A percentile compares a stretch with the other conserved stretches of the same genome.
Conservation (phyloP, 768 basidiomycete genomes). For the Hemileccinum impolitum region DNA sequence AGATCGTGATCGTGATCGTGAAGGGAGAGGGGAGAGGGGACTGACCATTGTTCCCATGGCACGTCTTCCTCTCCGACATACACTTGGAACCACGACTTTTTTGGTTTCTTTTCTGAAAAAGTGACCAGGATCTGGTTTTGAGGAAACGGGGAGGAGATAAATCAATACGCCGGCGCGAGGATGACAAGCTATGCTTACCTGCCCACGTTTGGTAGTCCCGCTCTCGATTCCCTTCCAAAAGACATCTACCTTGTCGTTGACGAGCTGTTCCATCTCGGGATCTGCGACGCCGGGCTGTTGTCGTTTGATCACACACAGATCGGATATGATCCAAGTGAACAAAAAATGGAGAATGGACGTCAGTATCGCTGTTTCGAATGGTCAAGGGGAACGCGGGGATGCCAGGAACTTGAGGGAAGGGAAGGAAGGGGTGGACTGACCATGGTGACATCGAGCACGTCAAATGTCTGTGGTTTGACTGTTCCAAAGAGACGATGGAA, state of each 20-base stretch:
- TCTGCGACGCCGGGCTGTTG: slow-evolving; percentile 75
- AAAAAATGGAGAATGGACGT: too few relatives aligned
- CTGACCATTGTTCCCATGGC: slow-evolving; percentile 84
- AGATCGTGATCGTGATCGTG: neutral
- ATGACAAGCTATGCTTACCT: slow-evolving; percentile 38
- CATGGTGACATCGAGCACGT: slow-evolving; percentile 83
- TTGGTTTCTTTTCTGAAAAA: slow-evolving; percentile 72
- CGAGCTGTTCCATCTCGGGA: slow-evolving; percentile 62
- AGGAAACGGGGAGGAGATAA: too few relatives aligned
- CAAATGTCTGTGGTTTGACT: slow-evolving; percentile 71
- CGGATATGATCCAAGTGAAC: too few relatives aligned
- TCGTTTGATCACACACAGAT: neutral
- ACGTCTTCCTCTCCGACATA: slow-evolving; percentile 77
- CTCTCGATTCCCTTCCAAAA: slow-evolving; percentile 80
- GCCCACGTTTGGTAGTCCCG: slow-evolving; percentile 58
- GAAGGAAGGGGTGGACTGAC: slow-evolving; percentile 35
- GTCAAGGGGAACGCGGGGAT: too few relatives aligned
- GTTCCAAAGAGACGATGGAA: slow-evolving; percentile 84
- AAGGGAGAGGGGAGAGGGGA: neutral
- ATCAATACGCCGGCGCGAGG: neutral
- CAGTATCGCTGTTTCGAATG: too few relatives aligned
- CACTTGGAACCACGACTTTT: slow-evolving; percentile 76
- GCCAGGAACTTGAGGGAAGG: too few relatives aligned
- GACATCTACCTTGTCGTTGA: slow-evolving; percentile 71
- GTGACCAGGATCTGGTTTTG: slow-evolving; percentile 72